A percentile compares a stretch with the other conserved stretches of the same genome.
phyloP scores from a whole-genome alignment of 1,139 yeast species.

The Martiniozyma asiatica region DNA sequence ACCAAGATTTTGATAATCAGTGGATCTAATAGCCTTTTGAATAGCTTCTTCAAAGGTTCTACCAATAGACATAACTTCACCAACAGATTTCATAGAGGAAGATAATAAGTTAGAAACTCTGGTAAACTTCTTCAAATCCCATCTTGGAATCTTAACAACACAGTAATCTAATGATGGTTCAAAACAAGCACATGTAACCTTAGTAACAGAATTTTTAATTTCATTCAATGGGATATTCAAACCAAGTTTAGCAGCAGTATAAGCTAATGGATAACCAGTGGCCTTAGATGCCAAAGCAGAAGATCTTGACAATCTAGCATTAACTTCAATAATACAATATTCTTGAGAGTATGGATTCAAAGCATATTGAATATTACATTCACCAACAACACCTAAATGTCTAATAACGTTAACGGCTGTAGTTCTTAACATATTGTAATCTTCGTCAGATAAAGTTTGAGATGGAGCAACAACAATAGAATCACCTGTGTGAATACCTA shows the following conservation, averaged over 20 bases:
- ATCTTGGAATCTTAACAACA: conserved; percentile 96
- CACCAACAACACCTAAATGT: conserved; percentile 98
- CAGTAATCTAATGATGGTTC: conserved; percentile 97
- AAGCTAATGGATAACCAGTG: conserved; percentile 96
- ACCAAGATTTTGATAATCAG: conserved; percentile 90
- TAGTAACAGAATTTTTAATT: conserved; percentile 87
- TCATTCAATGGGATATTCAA: conserved; percentile 87
- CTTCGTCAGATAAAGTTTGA: conserved; percentile 93
- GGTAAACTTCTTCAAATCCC: conserved; percentile 96
- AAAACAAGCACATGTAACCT: conserved; percentile 91
- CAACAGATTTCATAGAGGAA: conserved; percentile 96
- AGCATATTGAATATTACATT: conserved; percentile 97
- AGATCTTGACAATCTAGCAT: conserved; percentile 94
- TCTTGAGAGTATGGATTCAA: conserved; percentile 89
- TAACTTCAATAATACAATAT: conserved; percentile 94
- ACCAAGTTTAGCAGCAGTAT: conserved; percentile 96
- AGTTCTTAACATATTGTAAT: conserved; percentile 94
- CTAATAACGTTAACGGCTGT: conserved; percentile 96
- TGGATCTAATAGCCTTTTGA: conserved; percentile 94
- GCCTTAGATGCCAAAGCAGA: conserved; percentile 98
- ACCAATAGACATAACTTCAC: conserved; percentile 98
- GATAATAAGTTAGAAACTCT: conserved; percentile 82
- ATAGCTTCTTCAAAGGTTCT: conserved; percentile 97
- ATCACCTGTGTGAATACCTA: conserved; percentile 98
- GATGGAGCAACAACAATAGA: conserved; percentile 98